Base-by-base conservation (phyloP, 306 rosid species). In the Cucurbita pepo region DNA sequence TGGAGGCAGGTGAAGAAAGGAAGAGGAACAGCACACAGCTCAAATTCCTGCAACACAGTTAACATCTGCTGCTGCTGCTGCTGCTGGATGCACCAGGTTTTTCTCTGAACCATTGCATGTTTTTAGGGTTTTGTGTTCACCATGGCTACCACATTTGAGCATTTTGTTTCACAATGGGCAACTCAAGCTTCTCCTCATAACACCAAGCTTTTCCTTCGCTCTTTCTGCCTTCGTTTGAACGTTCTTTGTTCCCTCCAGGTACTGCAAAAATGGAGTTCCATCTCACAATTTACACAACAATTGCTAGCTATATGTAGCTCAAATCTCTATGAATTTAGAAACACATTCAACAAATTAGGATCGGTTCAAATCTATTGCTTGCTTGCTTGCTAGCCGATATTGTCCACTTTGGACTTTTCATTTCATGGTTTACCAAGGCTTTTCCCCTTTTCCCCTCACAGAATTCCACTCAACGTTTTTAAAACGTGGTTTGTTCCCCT, bases 121-220 rank as follows among this genome's bases (percentile, higher is more conserved):
- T 66, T 21, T 40, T 11, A 34, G 4, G 19, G 71, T 64, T 64
- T 22, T 56, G 19, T 30, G 38, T 21, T 21, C 12, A 44, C 12
- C 55, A 21, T 21, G 38, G 6, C 19, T 6, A 36, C 30, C 4
- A 56, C 10, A 34, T 38, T 12, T 55, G 65, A 72, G 7, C 53
- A 5, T 72, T 11, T 69, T 48, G 71, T 59, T 48, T 89, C 85
- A 92, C 71, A 84, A 16, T 73, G 82, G 79, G 74, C 88, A 81
- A 47, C 98, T 93, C 48, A 58, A 71, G 19, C 79, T 84, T 83
- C 96, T 93, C 78, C 87, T 85, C 79, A 90, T 53, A 1, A 66
- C 73, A 70, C 85, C 81, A 48, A 85, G 82, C 75, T 79, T 92
- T 57, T 84, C 96, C 78, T 71, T 80, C 1, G 85, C 88, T 75